Percentiles rank a stretch among this genome's conserved stretches.
Conservation (phyloP, 2,329 filamentous ascomycete species). For the Hymenoscyphus fraxineus region DNA sequence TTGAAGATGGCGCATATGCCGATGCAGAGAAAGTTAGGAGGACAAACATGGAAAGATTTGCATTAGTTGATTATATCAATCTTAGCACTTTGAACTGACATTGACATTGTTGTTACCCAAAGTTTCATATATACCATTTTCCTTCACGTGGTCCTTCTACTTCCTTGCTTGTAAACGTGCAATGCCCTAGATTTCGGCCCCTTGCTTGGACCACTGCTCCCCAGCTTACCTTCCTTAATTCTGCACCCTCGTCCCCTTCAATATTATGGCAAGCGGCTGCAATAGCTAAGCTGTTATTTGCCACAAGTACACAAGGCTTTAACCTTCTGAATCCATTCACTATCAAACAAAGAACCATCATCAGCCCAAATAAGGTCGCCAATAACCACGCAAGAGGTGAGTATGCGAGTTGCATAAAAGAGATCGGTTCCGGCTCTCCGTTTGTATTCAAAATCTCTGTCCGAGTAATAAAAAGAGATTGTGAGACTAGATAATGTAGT, state of each 20-base stretch:
- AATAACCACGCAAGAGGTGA: conserved; percentile 23
- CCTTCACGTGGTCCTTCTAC: conserved; percentile 7
- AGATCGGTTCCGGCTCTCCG: background rate
- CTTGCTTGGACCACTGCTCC: conserved; percentile 14
- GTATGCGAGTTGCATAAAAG: conserved; percentile 22
- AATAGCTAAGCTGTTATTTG: conserved; percentile 26
- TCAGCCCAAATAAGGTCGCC: conserved; percentile 13
- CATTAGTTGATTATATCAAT: no score
- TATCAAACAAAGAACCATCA: conserved; percentile 18
- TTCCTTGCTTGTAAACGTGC: conserved; percentile 17
- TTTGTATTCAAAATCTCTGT: conserved; percentile 25
- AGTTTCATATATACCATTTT: no score
- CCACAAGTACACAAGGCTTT: conserved; percentile 17
- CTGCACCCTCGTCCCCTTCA: conserved; percentile 10
- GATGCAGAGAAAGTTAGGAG: no score
- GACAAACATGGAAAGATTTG: no score
- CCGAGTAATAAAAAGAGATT: conserved; percentile 34
- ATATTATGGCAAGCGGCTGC: conserved; percentile 20
- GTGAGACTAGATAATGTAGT: conserved; percentile 40
- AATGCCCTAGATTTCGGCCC: conserved; percentile 18
- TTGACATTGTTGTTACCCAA: no score
- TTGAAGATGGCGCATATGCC: no score
- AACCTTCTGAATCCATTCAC: conserved; percentile 16
- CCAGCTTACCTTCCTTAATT: conserved; percentile 18
- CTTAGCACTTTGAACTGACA: no score